Evolutionary conservation across 768 basidiomycete genomes (phyloP), one percentile per base, ranked within the genome.

Genomic region (Trametes meyenii): DNA sequence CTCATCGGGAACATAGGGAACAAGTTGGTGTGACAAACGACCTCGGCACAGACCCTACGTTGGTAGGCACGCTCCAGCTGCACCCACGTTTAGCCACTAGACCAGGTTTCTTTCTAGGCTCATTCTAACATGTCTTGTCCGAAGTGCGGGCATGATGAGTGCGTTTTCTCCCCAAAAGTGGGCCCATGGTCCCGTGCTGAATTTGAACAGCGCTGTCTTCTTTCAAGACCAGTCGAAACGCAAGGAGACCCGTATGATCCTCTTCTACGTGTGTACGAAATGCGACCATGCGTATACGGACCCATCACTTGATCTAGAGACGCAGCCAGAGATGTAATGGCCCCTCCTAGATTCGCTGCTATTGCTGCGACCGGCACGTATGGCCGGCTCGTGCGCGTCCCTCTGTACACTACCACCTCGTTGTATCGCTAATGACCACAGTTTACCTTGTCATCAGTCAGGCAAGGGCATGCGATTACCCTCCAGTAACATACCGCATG

Each of bases 181-280:
- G 60, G 50, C 16, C 13, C 8, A 46, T 2, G 26, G 11, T 10
- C 14, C 10, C 14, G 17, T 10, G 13, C 39, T 55, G 48, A 58
- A 58, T 58, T 19, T 48, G 51, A 63, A n/a, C 69, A 98, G 96
- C 70, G 86, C 93, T 52, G 96, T 98, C 5, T 85, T 92, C 71
- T 98, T 90, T 74, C 96, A 98, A 74, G 96, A 98, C 75, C 96
- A 98, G 73, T 97, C 94, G 17, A 96, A 96, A 72, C 88, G 96
- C 57, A 94, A 93, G 69, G 94, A 96, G 72, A 98, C 96, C 1
- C 84, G 91, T 2, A 96, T 96, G 94, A 92, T 92, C 51, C 81
- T 94, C 1, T 96, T 95, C 78, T 96, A 87, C 71, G 92, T 94
- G 48, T 96, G 93, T 72, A 84, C 86, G 21, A 89, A 89, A 67